These are phyloP conservation scores for Euphrasia arctica DNA, from an alignment of 305 asterid genomes.

Conservation along the genomic window DNA sequence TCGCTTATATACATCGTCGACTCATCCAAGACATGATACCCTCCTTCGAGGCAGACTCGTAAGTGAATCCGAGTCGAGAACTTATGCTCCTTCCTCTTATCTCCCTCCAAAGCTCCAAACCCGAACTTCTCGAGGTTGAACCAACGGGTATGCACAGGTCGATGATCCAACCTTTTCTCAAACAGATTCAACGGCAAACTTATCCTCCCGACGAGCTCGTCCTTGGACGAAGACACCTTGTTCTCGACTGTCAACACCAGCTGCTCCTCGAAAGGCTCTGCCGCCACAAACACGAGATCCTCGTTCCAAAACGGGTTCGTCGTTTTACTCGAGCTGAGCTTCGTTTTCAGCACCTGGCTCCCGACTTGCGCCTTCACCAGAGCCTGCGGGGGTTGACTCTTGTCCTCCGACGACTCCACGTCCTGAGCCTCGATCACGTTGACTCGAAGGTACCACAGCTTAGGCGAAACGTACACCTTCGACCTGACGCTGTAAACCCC, in stretches of 20 bases:
- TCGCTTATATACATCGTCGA: constrained; percentile 55
- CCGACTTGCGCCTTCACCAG: constrained; percentile 45
- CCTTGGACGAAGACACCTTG: constrained; percentile 36
- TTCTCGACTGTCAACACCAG: constrained; percentile 45
- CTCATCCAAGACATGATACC: constrained; percentile 71
- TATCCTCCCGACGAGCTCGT: constrained; percentile 53
- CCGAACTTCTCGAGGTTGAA: constrained; percentile 46
- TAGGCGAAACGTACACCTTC: constrained; percentile 58
- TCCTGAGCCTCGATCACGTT: constrained; percentile 56
- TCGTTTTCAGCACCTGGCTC: constrained; percentile 37
- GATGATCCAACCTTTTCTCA: constrained; percentile 52
- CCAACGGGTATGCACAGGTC: constrained; percentile 51
- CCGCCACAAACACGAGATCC: constrained; percentile 56
- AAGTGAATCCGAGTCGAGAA: constrained; percentile 53
- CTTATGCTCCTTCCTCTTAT: constrained; percentile 35
- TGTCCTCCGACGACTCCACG: constrained; percentile 30
- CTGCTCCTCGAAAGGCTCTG: constrained; percentile 73
- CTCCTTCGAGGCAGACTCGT: constrained; percentile 55
- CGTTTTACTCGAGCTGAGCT: constrained; percentile 34
- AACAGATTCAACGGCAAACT: constrained; percentile 36
- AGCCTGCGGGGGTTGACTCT: constrained; percentile 35
- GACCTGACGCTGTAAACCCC: constrained; percentile 42
- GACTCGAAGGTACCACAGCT: constrained; percentile 52
- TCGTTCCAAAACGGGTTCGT: constrained; percentile 65
- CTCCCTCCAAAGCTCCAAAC: constrained; percentile 36